A percentile compares a stretch with the other conserved stretches of the same genome.
Evolutionary conservation across 441 rosid genomes (phyloP).

Genomic region (Isatis lusitanica): DNA sequence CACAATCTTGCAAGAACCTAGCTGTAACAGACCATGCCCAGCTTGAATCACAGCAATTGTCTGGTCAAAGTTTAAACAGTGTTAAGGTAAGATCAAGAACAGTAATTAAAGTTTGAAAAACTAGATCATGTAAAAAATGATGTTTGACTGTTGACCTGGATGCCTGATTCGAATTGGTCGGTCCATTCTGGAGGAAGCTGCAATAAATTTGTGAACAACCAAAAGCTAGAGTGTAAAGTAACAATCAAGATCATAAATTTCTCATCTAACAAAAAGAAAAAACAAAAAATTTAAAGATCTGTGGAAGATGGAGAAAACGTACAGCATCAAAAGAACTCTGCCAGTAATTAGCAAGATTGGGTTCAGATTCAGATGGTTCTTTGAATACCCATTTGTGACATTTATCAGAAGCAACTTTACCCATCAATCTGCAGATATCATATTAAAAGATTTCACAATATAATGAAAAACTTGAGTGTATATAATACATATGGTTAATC

Average conservation of each 20-base stretch:
- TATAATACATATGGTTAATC: background rate
- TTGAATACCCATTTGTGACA: conserved; percentile 99
- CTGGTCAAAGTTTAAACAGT: conserved; percentile 42
- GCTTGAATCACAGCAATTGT: conserved; percentile 99
- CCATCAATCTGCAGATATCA: conserved; percentile 74
- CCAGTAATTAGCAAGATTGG: conserved; percentile 88
- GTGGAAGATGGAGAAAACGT: conserved; percentile 30
- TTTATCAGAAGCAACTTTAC: conserved; percentile 98
- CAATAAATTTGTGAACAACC: conserved; percentile 43
- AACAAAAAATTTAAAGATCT: background rate
- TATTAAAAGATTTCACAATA: conserved; percentile 26
- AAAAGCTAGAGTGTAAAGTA: conserved; percentile 33
- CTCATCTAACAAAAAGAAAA: conserved; percentile 24
- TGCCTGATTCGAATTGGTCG: conserved; percentile 96
- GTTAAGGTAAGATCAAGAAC: conserved; percentile 32
- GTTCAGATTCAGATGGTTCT: conserved; percentile 90
- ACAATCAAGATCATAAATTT: conserved; percentile 38
- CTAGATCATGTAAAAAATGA: background rate
- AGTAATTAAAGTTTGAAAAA: conserved; percentile 13
- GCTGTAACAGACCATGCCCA: conserved; percentile 91
- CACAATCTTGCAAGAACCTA: conserved; percentile 96
- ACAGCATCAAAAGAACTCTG: conserved; percentile 99
- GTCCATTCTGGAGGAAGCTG: conserved; percentile 99
- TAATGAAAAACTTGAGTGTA: conserved; percentile 10
- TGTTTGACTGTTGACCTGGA: conserved; percentile 61